Base-by-base conservation (phyloP, 768 basidiomycete genomes). In the Boletus patriciae region DNA sequence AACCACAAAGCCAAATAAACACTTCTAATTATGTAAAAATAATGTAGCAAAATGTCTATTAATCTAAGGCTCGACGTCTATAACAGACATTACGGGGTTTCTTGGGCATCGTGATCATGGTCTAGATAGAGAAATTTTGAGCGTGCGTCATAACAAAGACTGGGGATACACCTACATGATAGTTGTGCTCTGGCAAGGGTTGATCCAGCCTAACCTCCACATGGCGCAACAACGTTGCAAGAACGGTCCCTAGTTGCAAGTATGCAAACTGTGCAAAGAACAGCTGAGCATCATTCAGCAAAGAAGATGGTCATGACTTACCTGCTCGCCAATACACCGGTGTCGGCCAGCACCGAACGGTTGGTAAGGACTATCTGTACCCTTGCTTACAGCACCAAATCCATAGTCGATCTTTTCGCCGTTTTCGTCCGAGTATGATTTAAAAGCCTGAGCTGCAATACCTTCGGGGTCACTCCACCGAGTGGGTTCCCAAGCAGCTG, bases 341-440 rank as follows among this genome's bases (percentile, higher is more conserved):
- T 98, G 96, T 65, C 91, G 82, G 29, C 97, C 97, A 50, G 97
- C 96, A 59, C 97, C 97, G 66, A 99, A 99, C 2, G 97, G 97
- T 70, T 97, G 92, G 72, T 98, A 98, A 47, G 92, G 93, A 63
- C 88, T 92, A 55, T 95, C 92, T 7, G 95, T 98, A 48, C 95
- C 95, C 76, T 98, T 98, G 77, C 88, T 92, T 50, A 99, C 90
- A 58, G 87, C 84, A 51, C 97, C 97, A 72, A 92, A 99, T 3
- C 97, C 97, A 66, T 88, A 99, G 73, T 99, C 97, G 58, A 98
- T 78, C 78, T 94, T 94, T 73, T 96, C 92, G 54, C 92, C 89
- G 33, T 74, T 72, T 64, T 86, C 86, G 63, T 90, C 90, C 40
- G 76, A 73, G 66, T 97, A 94, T 61, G 81, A 79, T 65, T 83